These are phyloP conservation scores for Metschnikowia santaceciliae DNA, from an alignment of 805 yeast genomes.

Conservation along the genomic window DNA sequence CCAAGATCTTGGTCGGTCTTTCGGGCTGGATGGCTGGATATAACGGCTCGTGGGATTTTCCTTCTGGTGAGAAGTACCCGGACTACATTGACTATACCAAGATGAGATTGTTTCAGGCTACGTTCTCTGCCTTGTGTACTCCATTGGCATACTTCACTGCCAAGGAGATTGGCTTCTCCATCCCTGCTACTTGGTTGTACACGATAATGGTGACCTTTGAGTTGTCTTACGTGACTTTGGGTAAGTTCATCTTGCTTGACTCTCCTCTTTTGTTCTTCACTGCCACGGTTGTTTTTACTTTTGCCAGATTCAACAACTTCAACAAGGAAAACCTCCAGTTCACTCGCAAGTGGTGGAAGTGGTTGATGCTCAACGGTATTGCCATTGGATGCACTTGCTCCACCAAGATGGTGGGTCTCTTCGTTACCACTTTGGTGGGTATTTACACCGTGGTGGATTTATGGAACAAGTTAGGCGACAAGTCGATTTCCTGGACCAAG, in stretches of 20 bases:
- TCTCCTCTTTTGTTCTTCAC: constrained; percentile 90
- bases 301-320: constrained; percentile 66
- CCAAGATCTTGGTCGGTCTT: constrained; percentile 86
- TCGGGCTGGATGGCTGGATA: constrained; percentile 87
- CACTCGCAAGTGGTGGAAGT: constrained; percentile 85
- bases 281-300: constrained; percentile 70
- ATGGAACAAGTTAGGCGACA: constrained; percentile 80
- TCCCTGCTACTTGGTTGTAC: constrained; percentile 71
- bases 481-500: constrained; percentile 43
- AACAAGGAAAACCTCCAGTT: constrained; percentile 48
- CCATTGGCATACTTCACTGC: constrained; percentile 60
- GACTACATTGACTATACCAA: constrained; percentile 53
- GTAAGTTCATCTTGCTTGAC: constrained; percentile 86
- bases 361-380: constrained; percentile 82
- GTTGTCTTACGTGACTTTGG: constrained; percentile 76
- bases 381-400: constrained; percentile 87
- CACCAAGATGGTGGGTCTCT: constrained; percentile 95
- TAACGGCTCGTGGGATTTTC: constrained; percentile 71
- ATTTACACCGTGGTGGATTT: constrained; percentile 83
- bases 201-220: constrained; percentile 80
- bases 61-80: constrained; percentile 63
- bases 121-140: constrained; percentile 61
- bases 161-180: constrained; percentile 61
- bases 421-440: constrained; percentile 85
- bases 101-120: constrained; percentile 71